A percentile compares a stretch with the other conserved stretches of the same genome.
Conservation (phyloP, 2,329 filamentous ascomycete genomes). For the Diaporthe humulicola region DNA sequence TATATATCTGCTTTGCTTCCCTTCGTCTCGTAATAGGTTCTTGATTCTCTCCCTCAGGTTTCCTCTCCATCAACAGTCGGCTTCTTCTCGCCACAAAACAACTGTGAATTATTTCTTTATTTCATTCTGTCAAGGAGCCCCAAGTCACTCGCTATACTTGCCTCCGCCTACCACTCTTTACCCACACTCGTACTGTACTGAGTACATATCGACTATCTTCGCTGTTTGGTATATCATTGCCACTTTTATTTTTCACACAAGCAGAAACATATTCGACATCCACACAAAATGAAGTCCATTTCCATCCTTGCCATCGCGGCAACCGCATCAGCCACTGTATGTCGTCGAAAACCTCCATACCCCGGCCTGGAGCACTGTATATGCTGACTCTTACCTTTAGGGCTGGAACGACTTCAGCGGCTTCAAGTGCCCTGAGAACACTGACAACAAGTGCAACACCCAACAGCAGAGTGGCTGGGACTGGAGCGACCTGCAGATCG, state of each 20-base stretch:
- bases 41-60: constrained; percentile 38
- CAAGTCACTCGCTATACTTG: constrained; percentile 72
- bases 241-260: constrained; percentile 21
- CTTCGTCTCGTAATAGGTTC: constrained; percentile 7
- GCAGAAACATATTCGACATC: constrained; percentile 16
- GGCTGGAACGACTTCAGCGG: constrained; percentile 51
- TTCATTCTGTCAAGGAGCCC: constrained; percentile 53
- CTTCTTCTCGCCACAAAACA: constrained; percentile 30
- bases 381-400: constrained; percentile 41
- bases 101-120: constrained; percentile 39
- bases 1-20: constrained; percentile 37
- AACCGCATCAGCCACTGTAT: constrained; percentile 63
- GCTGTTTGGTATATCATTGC: constrained; percentile 29
- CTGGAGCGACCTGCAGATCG: constrained; percentile 74
- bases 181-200: constrained; percentile 44
- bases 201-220: constrained; percentile 36
- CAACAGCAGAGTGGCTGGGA: constrained; percentile 78
- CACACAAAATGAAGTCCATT: constrained; percentile 65
- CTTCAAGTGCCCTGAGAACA: constrained; percentile 79
- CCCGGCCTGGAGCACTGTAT: not conserved
- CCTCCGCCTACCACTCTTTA: constrained; percentile 48
- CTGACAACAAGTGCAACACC: constrained; percentile 81
- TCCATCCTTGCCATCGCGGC: constrained; percentile 65
- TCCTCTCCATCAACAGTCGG: constrained; percentile 37
- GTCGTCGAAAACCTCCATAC: constrained; percentile 38